Evolutionary conservation across 345 rosid species (phyloP).

Genomic region (Hypericum androsaemum): DNA sequence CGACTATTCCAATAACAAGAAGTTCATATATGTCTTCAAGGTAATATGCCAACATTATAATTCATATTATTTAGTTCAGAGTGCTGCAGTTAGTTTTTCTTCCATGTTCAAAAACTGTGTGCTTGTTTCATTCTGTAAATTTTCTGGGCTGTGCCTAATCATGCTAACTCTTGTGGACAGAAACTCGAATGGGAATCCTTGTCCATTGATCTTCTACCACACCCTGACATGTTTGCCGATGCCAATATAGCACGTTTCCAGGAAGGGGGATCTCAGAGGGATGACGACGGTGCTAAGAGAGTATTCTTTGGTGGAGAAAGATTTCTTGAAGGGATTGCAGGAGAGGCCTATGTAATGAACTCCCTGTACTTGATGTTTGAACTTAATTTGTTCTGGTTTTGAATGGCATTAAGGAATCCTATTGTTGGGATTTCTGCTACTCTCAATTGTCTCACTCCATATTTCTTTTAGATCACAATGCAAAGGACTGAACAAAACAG

Average conservation of each 20-base stretch:
- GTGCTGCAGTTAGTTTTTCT: no score
- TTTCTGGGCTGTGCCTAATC: conserved; percentile 15
- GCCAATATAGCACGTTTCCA: conserved; percentile 65
- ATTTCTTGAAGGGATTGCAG: conserved; percentile 91
- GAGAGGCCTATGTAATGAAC: conserved; percentile 77
- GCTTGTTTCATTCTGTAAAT: not conserved
- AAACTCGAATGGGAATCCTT: conserved; percentile 97
- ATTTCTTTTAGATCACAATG: conserved; percentile 64
- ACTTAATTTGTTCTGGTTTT: conserved; percentile 11
- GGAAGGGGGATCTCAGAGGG: conserved; percentile 59
- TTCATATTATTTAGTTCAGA: no score
- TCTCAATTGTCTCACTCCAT: conserved; percentile 14
- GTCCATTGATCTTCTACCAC: conserved; percentile 96
- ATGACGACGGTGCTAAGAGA: conserved; percentile 97
- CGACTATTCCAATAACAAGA: conserved; percentile 64
- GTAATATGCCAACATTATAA: conserved; percentile 24
- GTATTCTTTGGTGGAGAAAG: conserved; percentile 99
- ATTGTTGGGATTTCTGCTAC: conserved; percentile 5
- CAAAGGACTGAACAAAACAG: conserved; percentile 87
- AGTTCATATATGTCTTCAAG: conserved; percentile 84
- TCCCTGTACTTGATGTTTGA: conserved; percentile 14
- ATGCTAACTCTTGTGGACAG: conserved; percentile 39
- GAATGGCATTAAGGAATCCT: conserved; percentile 8
- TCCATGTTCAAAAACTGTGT: no score
- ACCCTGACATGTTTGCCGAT: conserved; percentile 98